Evolutionary conservation across 1,139 yeast species (phyloP), one percentile per base, ranked within the genome.

Genomic region (Meyerozyma sp.): DNA sequence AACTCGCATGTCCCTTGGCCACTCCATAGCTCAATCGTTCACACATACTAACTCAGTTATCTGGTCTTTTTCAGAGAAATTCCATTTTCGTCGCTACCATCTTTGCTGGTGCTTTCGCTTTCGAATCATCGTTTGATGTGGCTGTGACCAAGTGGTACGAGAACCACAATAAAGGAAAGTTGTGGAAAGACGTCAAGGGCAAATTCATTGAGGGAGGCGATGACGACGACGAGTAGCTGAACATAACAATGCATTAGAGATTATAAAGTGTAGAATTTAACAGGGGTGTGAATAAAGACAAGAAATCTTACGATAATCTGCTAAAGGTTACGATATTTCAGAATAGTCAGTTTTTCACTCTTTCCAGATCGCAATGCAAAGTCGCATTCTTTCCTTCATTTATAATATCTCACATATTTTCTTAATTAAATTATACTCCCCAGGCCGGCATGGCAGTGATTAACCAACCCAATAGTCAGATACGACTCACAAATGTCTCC

Each of bases 131-230:
- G 60, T 91, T 90, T 65, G 96, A 90, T 69, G 68, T 73, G 52
- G 84, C 81, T 52, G 78, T 91, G 53, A 91, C 90, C 65, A 65
- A 65, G 45, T 85, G 89, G 86, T 93, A 85, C 76, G 95, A 88
- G 66, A 71, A 72, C 68, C 88, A 85, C 75, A 93, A 93, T 82
- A 77, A 77, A 65, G 98, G 98, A 59, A 93, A 93, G 76, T 89
- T 90, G 75, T 93, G 98, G 98, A 83, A 86, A 65, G 98, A 93
- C 61, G 87, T 93, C 65, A 88, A 86, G 73, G 73, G 73, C 54
- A 77, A 75, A 56, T 77, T 81, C 55, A 72, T 70, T 46, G 84
- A 70, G 52, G 81, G 75, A 54, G 85, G 71, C 49, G 84, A 68
- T 28, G 84, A 73, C 18, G 79, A 65, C 6, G 82, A 73, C 30